Base-by-base conservation (phyloP, 2,329 filamentous ascomycete genomes). In the Fusarium sublunatum region DNA sequence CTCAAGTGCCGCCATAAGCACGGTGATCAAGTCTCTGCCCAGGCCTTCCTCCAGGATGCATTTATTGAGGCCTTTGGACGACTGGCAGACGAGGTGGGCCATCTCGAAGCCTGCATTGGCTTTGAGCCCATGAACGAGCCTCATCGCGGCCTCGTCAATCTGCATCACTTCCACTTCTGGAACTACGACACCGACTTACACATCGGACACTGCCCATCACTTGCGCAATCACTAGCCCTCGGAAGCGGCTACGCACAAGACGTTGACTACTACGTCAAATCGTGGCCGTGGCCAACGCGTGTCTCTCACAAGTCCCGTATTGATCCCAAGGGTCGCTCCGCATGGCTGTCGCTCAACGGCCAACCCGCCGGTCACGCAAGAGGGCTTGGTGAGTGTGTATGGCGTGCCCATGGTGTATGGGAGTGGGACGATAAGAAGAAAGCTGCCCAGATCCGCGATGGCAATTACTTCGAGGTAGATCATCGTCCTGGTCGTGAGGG, bases 91-190 rank as follows among this genome's bases (percentile, higher is more conserved):
- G 72, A 71, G 13, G 45, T 77, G 9, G 53, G 58, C 2, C 57
- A 65, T 15, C 67, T 77, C 8, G 75, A 77, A 49, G 75, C 75
- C 7, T 76, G 73, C 34, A 41, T 79, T 10, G 77, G 77, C 2
- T 79, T 79, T 40, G 77, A 79, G 53, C 75, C 76, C 7, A 76
- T 79, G 70, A 79, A 79, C 36, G 77, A 79, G 61, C 77, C 77
- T 3, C 76, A 78, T 53, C 76, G 78, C 2, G 77, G 77, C 6
- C 73, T 79, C 22, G 72, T 79, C 29, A 77, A 77, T 35, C 70
- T 79, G 5, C 75, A 76, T 28, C 72, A 72, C 29, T 75, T 79
- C 11, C 71, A 78, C 28, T 68, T 67, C 22, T 79, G 77, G 73
- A 77, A 79, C 58, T 78, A 79, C 53, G 77, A 78, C 7, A 78